phyloP scores from a whole-genome alignment of 345 rosid genomes.

The Camelina sativa region DNA sequence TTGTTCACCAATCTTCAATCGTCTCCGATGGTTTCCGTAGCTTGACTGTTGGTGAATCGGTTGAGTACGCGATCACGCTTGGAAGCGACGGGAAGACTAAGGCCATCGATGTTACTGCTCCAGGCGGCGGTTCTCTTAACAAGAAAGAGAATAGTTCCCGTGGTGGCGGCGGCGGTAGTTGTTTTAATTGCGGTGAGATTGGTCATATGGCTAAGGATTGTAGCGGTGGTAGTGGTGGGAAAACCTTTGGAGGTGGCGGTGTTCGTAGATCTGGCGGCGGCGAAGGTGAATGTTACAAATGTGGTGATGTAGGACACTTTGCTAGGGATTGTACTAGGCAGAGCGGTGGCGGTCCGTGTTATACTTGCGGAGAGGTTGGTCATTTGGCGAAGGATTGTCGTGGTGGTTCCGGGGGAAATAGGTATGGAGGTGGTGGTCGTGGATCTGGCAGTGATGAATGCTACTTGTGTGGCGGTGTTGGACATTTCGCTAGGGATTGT shows the following conservation, averaged over 20 bases:
- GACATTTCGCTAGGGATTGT: slow-evolving; percentile 65
- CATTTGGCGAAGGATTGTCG: slow-evolving; percentile 55
- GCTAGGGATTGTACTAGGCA: slow-evolving; percentile 57
- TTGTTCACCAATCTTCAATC: slow-evolving; percentile 75
- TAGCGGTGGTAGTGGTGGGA: slow-evolving; percentile 16
- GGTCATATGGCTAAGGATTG: slow-evolving; percentile 56
- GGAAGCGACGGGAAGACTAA: slow-evolving; percentile 52
- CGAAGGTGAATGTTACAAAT: slow-evolving; percentile 49
- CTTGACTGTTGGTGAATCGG: slow-evolving; percentile 57
- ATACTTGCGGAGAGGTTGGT: slow-evolving; percentile 45
- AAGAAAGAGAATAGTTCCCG: slow-evolving; percentile 45
- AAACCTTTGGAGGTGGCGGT: slow-evolving; percentile 33
- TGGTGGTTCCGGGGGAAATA: slow-evolving; percentile 32
- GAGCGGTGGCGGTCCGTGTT: slow-evolving; percentile 41
- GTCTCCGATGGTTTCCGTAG: slow-evolving; percentile 68
- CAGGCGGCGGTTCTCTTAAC: slow-evolving; percentile 50
- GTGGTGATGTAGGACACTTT: slow-evolving; percentile 56
- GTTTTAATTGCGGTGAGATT: slow-evolving; percentile 48
- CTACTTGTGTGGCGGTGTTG: slow-evolving; percentile 52
- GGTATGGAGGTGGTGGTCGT: slow-evolving; percentile 40
- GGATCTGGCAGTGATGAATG: slow-evolving; percentile 52
- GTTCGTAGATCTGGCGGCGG: slow-evolving; percentile 51
- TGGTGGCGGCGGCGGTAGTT: slow-evolving; percentile 44
- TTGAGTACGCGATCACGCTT: slow-evolving; percentile 49
- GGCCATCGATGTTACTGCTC: slow-evolving; percentile 59